Base-by-base conservation (phyloP, 805 yeast genomes). In the Kazachstania martiniae region DNA sequence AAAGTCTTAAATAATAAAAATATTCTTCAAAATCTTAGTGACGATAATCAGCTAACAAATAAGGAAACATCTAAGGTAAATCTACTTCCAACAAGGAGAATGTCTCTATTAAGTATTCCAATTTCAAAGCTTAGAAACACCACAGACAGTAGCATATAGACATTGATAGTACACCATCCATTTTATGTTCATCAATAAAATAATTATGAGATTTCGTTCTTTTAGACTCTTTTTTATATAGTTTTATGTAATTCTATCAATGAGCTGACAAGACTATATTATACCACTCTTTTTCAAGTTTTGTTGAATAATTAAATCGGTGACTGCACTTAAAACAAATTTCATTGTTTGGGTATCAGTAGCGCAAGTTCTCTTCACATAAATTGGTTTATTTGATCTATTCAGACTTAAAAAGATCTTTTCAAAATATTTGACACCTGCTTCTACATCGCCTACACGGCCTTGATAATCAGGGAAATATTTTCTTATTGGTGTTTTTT, bases 291-390 rank as follows among this genome's bases (percentile, higher is more conserved):
- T 72, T 56, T 77, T 74, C 53, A 89, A 58, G 51, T 82, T 87
- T 47, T 81, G 81, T 51, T 82, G 89, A 19, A 89, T 72, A 29
- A 91, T 72, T 72, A 85, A 68, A 59, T 91, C 97, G 1, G 96
- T 85, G 7, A 86, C 95, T 0, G 97, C 95, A 4, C 82, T 72
- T 35, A 91, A 65, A 12, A 91, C 95, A 49, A 87, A 89, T 49
- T 72, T 70, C 95, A 91, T 91, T 18, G 86, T 72, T 34, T 72
- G 66, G 0, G 93, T 73, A 54, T 91, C 97, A 0, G 98, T 91
- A 0, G 98, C 98, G 60, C 96, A 86, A 1, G 98, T 91, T 42
- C 86, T 64, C 59, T 86, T 95, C 15, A 84, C 80, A 52, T 91
- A 91, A 21, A 91, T 70, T n/a, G 86, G 89, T 29, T 72, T 68